Evolutionary conservation across 495 filamentous ascomycete species (phyloP).

Genomic region (Penicillium samsonianum): DNA sequence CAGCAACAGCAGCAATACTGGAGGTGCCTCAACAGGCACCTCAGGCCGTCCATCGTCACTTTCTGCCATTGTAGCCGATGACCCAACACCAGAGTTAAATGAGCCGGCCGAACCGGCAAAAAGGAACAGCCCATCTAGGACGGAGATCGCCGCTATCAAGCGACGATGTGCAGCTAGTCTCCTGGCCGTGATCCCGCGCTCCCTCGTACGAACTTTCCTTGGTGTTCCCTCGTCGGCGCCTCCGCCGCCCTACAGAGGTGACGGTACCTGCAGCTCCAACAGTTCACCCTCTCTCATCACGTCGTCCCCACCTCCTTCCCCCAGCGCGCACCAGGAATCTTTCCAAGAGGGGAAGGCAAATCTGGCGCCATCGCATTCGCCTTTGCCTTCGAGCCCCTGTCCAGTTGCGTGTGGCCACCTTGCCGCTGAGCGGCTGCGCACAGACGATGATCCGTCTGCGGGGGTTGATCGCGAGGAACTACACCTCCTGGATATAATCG

Average conservation of each 20-base stretch:
- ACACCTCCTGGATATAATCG: constrained; percentile 46
- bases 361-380: constrained; percentile 11
- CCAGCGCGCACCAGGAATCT: constrained; percentile 10
- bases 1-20: constrained; percentile 23
- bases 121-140: constrained; percentile 25
- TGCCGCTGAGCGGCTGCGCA: constrained; percentile 13
- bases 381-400: constrained; percentile 7
- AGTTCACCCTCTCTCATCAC: constrained; percentile 20
- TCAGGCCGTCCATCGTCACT: constrained; percentile 1
- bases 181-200: constrained; percentile 47
- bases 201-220: constrained; percentile 44
- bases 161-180: constrained; percentile 56
- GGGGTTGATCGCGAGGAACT: constrained; percentile 36
- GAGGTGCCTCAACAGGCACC: constrained; percentile 8
- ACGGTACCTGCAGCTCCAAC: constrained; percentile 33
- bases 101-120: constrained; percentile 12
- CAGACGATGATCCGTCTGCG: constrained; percentile 20
- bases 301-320: constrained; percentile 16
- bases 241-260: constrained; percentile 18
- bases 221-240: constrained; percentile 24
- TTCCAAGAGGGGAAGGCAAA: constrained; percentile 7
- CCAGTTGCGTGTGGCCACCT: background rate
- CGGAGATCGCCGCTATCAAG: constrained; percentile 54
- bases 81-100: constrained; percentile 10
- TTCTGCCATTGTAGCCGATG: constrained; percentile 5